Conservation (phyloP, 306 rosid genomes). For the Betula pendula region DNA sequence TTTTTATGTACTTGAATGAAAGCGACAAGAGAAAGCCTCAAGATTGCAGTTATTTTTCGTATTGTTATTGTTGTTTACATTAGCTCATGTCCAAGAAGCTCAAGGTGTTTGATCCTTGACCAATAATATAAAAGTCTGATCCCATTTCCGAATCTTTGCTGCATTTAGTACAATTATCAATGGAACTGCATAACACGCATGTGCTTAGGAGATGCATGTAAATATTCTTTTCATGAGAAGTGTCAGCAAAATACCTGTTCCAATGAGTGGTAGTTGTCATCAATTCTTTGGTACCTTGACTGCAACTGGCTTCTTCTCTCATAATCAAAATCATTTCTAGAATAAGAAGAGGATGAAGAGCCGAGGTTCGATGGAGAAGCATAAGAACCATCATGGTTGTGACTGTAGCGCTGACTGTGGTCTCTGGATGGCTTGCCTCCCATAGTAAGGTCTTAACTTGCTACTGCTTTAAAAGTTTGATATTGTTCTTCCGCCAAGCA, state of each 20-base stretch:
- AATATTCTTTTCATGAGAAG: not conserved
- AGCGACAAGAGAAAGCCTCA: not conserved
- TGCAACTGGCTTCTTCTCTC: not conserved
- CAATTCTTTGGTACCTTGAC: conserved; percentile 15
- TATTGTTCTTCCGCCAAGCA: not conserved
- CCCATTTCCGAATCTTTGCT: not conserved
- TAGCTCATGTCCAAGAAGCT: not conserved
- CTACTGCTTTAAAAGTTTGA: not conserved
- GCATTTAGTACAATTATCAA: not conserved
- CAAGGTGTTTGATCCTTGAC: not conserved
- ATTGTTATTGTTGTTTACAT: not conserved
- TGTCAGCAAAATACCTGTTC: conserved; percentile 24
- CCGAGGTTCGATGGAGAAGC: not conserved
- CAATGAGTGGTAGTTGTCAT: conserved; percentile 23
- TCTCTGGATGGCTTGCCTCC: conserved; percentile 14
- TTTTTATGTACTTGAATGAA: not conserved
- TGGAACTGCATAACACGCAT: not conserved
- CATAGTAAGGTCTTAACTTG: conserved; percentile 10
- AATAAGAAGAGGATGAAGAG: not conserved
- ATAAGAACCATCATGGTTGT: not conserved
- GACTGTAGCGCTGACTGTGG: not conserved
- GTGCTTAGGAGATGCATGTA: not conserved
- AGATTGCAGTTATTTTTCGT: not conserved
- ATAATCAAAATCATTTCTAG: not conserved
- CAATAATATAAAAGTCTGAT: not conserved